These are phyloP conservation scores for Obba rivulosa DNA, from an alignment of 768 basidiomycete species.

Conservation along the genomic window DNA sequence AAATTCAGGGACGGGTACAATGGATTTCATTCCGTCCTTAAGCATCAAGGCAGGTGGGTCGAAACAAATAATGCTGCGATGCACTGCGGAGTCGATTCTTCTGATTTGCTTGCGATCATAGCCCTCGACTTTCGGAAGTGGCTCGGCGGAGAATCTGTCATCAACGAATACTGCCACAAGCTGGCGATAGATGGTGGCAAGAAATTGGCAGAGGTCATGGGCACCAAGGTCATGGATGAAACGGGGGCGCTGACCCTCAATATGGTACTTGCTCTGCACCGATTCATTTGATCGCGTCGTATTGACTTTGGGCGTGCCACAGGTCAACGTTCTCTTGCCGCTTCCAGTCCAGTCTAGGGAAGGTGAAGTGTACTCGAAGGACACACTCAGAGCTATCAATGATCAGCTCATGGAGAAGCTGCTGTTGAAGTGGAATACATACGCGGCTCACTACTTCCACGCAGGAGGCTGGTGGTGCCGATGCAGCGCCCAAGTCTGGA, in stretches of 20 bases:
- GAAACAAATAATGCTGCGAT: no score
- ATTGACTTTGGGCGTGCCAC: not conserved
- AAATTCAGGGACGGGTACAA: conserved; percentile 60
- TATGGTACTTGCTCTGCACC: conserved; percentile 62
- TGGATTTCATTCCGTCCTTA: conserved; percentile 48
- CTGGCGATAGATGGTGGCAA: conserved; percentile 67
- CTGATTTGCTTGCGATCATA: conserved; percentile 13
- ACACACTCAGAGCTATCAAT: conserved; percentile 8
- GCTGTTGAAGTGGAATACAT: conserved; percentile 25
- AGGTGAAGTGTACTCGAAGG: conserved; percentile 12
- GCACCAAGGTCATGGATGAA: conserved; percentile 60
- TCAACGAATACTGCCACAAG: conserved; percentile 63
- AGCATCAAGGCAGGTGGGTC: conserved; percentile 47
- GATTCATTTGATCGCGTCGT: not conserved
- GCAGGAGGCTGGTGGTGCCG: conserved; percentile 30
- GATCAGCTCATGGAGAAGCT: conserved; percentile 17
- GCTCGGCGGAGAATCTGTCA: conserved; percentile 72
- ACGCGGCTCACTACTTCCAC: conserved; percentile 24
- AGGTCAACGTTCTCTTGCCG: conserved; percentile 40
- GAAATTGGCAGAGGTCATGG: conserved; percentile 51
- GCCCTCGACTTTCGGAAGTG: conserved; percentile 70
- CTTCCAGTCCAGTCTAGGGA: conserved; percentile 21
- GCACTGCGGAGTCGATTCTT: not conserved
- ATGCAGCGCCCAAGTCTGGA: conserved; percentile 32
- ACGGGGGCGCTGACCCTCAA: conserved; percentile 53